A percentile compares a stretch with the other conserved stretches of the same genome.
phyloP scores from a whole-genome alignment of 192 early-diverging fungal genomes.

The Irineochytrium annulatum region DNA sequence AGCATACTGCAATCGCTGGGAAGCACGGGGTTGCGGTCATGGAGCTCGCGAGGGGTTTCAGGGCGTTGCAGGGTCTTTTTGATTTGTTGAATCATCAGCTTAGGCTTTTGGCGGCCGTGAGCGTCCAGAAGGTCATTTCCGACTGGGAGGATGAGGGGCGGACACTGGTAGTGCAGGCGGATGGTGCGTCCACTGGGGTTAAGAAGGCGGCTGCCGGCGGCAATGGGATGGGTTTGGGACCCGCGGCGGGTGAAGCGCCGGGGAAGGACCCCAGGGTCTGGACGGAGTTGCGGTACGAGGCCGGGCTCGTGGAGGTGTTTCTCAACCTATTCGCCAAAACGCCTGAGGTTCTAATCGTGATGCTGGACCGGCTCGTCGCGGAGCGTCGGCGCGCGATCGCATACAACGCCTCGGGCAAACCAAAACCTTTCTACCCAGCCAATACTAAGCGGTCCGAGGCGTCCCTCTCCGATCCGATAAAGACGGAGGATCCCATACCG shows the following conservation, averaged over 20 bases:
- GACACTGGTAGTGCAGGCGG: not conserved
- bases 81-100: conserved; percentile 18
- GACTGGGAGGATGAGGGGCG: not conserved
- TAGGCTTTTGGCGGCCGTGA: conserved; percentile 21
- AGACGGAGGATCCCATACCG: not conserved
- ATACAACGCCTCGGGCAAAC: not conserved
- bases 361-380: conserved; percentile 8
- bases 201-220: not conserved
- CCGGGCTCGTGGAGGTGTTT: conserved; percentile 27
- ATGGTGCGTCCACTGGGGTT: no score
- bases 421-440: not conserved
- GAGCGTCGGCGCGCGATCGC: conserved; percentile 4
- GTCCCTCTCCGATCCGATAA: not conserved
- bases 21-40: conserved; percentile 12
- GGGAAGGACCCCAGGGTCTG: conserved; percentile 8
- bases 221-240: not conserved
- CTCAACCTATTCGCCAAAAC: conserved; percentile 25
- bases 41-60: conserved; percentile 20
- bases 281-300: conserved; percentile 1
- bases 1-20: no score
- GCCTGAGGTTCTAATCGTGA: conserved; percentile 25
- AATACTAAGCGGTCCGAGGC: not conserved
- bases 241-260: not conserved
- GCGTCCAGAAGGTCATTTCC: conserved; percentile 18
- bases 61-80: conserved; percentile 25